These are phyloP conservation scores for Choricystis sp. DNA, from an alignment of 139 green algal genomes.

Conservation along the genomic window DNA sequence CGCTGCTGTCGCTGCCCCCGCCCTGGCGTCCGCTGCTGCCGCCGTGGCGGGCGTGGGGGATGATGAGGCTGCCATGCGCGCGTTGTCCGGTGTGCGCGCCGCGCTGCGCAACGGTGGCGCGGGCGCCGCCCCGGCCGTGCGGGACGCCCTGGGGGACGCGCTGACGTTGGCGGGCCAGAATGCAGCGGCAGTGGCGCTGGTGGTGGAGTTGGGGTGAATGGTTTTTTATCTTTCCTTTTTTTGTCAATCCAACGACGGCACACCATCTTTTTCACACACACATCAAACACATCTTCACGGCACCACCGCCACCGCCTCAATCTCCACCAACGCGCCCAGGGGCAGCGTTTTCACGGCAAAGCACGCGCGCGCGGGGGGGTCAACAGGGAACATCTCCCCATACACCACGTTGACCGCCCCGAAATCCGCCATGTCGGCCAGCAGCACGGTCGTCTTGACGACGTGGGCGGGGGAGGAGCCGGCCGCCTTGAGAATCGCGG, in stretches of 20 bases:
- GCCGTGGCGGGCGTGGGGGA: too few relatives aligned
- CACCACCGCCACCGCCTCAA: constrained; percentile 49
- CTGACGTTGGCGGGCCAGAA: too few relatives aligned
- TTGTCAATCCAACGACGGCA: neutral
- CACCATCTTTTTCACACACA: neutral
- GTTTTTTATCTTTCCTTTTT: too few relatives aligned
- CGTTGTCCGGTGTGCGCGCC: too few relatives aligned
- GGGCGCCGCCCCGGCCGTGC: neutral
- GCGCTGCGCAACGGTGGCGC: too few relatives aligned
- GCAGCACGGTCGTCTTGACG: constrained; percentile 86
- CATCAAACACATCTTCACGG: too few relatives aligned
- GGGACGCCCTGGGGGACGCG: neutral
- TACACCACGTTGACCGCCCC: constrained; percentile 80
- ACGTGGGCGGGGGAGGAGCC: constrained; percentile 68
- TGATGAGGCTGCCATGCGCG: too few relatives aligned
- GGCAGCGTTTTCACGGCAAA: constrained; percentile 83
- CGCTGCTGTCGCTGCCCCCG: too few relatives aligned
- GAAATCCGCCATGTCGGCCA: constrained; percentile 85
- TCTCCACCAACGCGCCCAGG: constrained; percentile 65
- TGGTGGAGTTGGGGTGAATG: too few relatives aligned
- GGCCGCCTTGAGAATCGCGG: constrained; percentile 68
- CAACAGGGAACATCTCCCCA: constrained; percentile 57
- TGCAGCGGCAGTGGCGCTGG: too few relatives aligned
- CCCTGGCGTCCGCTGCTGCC: too few relatives aligned
- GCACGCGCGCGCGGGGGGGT: constrained; percentile 66